Conservation (phyloP, 768 basidiomycete species). For the Pleurotus platypus region DNA sequence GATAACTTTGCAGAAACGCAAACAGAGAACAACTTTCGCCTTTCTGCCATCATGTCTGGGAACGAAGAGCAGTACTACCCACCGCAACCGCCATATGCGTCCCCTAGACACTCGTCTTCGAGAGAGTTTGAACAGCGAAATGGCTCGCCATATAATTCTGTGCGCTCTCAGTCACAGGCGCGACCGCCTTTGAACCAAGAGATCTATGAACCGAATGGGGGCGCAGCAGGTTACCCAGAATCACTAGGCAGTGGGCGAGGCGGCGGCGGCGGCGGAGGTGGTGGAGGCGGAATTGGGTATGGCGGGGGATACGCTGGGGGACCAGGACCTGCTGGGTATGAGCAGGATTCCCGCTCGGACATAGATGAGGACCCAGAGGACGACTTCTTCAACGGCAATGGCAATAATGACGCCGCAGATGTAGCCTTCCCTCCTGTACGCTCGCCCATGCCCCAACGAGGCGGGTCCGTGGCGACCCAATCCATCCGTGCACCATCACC, state of each 20-base stretch:
- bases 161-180: background rate
- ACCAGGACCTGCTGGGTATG: slow-evolving; percentile 1
- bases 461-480: slow-evolving; percentile 40
- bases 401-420: slow-evolving; percentile 19
- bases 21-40: no score
- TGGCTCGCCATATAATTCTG: background rate
- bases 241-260: slow-evolving; percentile 2
- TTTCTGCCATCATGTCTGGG: background rate
- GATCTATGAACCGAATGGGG: background rate
- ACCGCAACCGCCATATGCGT: background rate
- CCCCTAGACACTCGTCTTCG: background rate
- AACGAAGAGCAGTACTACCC: background rate
- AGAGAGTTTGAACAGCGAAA: background rate
- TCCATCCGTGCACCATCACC: slow-evolving; percentile 69
- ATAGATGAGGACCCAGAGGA: slow-evolving; percentile 18
- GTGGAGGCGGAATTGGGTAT: no score
- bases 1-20: no score
- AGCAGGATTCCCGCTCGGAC: slow-evolving; percentile 1
- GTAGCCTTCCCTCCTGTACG: slow-evolving; percentile 23
- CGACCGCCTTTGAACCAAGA: background rate
- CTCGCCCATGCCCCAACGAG: slow-evolving; percentile 9
- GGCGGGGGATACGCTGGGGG: background rate
- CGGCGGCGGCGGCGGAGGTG: background rate
- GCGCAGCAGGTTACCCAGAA: background rate
- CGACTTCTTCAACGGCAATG: slow-evolving; percentile 42